phyloP scores from a whole-genome alignment of 257 asterid species.

The Nemophila menziesii region DNA sequence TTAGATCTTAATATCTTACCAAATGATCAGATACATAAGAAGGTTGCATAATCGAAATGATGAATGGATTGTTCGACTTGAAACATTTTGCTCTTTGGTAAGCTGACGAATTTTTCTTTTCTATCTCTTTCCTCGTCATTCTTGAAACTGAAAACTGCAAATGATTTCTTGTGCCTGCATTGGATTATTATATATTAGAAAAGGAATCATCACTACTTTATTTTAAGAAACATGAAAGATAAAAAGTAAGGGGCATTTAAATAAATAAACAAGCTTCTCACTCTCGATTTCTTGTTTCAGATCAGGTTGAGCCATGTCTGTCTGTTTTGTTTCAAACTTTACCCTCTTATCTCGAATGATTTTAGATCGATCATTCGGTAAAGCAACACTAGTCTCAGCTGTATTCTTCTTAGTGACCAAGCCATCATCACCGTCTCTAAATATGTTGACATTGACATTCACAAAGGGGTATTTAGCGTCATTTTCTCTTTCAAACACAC shows the following conservation, averaged over 20 bases:
- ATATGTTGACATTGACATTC: conserved; percentile 5
- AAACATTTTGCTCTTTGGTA: conserved; percentile 10
- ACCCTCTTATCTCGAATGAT: too few relatives aligned
- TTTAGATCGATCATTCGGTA: too few relatives aligned
- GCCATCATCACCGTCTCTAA: not conserved
- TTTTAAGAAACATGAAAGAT: too few relatives aligned
- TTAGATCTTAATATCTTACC: too few relatives aligned
- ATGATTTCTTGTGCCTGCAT: not conserved
- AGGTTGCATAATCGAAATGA: conserved; percentile 15
- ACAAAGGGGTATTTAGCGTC: not conserved
- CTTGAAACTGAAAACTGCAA: not conserved
- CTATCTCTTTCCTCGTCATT: not conserved
- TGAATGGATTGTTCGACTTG: conserved; percentile 12
- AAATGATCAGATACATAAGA: conserved; percentile 4
- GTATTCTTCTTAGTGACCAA: too few relatives aligned
- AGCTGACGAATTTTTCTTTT: not conserved
- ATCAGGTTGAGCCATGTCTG: too few relatives aligned
- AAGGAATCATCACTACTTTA: too few relatives aligned
- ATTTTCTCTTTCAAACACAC: conserved; percentile 12
- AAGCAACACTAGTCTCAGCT: too few relatives aligned
- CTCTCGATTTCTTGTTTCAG: too few relatives aligned
- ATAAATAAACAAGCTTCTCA: too few relatives aligned
- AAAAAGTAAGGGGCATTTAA: too few relatives aligned
- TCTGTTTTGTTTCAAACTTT: too few relatives aligned
- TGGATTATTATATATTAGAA: conserved; percentile 1